These are phyloP conservation scores for Scalesia atractyloides DNA, from an alignment of 129 eudicot genomes.

Conservation along the genomic window DNA sequence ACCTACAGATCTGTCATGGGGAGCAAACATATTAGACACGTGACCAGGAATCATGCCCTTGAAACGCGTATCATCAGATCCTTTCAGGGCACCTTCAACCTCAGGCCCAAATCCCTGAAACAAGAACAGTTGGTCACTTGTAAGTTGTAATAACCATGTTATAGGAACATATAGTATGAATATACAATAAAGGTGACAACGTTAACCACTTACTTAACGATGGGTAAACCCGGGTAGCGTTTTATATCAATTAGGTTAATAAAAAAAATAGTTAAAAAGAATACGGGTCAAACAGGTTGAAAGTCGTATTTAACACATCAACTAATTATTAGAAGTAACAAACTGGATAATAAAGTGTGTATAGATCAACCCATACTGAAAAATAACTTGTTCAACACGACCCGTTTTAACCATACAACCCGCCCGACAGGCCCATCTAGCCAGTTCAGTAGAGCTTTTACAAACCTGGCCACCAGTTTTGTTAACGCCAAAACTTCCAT, in stretches of 20 bases:
- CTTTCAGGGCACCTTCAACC: conserved; percentile 48
- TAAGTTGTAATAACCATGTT: not conserved
- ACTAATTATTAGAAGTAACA: not conserved
- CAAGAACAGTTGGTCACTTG: conserved; percentile 28
- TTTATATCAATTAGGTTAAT: not conserved
- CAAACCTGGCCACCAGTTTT: conserved; percentile 50
- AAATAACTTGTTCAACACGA: not conserved
- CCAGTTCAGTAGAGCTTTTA: conserved; percentile 22
- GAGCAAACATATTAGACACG: conserved; percentile 37
- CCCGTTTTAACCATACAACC: not conserved
- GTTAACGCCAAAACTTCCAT: conserved; percentile 38
- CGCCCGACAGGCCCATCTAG: not conserved
- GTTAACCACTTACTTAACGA: not conserved
- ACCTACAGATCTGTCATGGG: conserved; percentile 47
- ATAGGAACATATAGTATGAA: not conserved
- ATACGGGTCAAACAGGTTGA: not conserved
- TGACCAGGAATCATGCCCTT: conserved; percentile 54
- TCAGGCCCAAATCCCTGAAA: conserved; percentile 52
- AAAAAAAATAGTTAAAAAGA: not conserved
- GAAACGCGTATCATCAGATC: conserved; percentile 47
- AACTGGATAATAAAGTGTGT: not conserved
- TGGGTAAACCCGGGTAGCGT: not conserved
- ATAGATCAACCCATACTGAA: not conserved
- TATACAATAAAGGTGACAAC: not conserved
- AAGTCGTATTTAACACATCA: not conserved